Conservation (phyloP, 2,329 filamentous ascomycete species). For the Dothiorella sarmentorum region DNA sequence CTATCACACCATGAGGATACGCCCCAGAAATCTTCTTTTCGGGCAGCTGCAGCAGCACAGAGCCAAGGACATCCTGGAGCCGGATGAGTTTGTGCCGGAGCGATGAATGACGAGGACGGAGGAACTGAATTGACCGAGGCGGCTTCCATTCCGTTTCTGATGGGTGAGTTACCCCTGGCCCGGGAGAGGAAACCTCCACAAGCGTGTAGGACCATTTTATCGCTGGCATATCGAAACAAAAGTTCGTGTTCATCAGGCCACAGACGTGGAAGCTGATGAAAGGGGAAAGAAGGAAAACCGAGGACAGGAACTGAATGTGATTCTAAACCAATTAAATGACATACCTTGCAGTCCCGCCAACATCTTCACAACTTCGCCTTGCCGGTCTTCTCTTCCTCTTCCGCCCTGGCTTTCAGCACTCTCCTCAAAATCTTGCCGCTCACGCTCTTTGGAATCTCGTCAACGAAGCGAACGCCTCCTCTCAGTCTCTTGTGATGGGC, state of each 20-base stretch:
- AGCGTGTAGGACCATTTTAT: constrained; percentile 29
- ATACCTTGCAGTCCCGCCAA: too few species aligned
- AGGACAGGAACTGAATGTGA: not conserved
- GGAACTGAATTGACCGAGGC: too few species aligned
- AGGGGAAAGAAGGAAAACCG: too few species aligned
- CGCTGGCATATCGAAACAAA: constrained; percentile 20
- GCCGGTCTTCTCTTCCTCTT: constrained; percentile 36
- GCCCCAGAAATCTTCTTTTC: too few species aligned
- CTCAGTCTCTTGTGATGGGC: constrained; percentile 47
- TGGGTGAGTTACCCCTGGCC: too few species aligned
- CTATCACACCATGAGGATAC: too few species aligned
- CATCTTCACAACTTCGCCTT: constrained; percentile 45
- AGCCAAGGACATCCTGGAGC: too few species aligned
- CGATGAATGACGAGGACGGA: too few species aligned
- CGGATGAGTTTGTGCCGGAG: too few species aligned
- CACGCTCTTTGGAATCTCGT: constrained; percentile 48
- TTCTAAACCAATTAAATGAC: not conserved
- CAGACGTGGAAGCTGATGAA: not conserved
- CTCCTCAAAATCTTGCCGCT: constrained; percentile 48
- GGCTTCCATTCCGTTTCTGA: too few species aligned
- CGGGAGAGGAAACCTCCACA: too few species aligned
- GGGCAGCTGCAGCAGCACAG: too few species aligned
- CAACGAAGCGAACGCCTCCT: constrained; percentile 45
- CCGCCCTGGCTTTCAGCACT: constrained; percentile 42
- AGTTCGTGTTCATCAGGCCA: not conserved